Conservation (phyloP, 148 eudicot genomes). For the Diospyros kaki region DNA sequence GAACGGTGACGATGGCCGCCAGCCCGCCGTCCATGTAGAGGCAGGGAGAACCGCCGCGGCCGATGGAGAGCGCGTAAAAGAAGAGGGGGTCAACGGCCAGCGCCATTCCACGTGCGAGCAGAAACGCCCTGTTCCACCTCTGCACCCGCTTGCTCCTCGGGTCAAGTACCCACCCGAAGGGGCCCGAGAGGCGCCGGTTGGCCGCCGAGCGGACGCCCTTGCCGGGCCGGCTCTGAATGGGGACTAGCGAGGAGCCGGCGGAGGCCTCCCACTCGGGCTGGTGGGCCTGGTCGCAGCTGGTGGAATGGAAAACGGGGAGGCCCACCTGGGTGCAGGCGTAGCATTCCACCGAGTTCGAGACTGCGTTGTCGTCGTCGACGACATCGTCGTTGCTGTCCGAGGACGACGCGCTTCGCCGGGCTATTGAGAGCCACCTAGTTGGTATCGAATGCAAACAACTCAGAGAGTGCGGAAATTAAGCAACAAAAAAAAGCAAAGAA, state of each 20-base stretch:
- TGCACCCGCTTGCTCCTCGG: slow-evolving; percentile 70
- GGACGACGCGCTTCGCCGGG: slow-evolving; percentile 17
- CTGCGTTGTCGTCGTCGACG: slow-evolving; percentile 23
- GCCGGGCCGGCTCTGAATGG: slow-evolving; percentile 29
- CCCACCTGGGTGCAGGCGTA: slow-evolving; percentile 92
- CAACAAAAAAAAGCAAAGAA: neutral
- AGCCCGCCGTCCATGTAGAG: slow-evolving; percentile 70
- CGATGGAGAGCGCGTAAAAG: slow-evolving; percentile 75
- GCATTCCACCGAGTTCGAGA: slow-evolving; percentile 48
- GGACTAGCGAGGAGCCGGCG: slow-evolving; percentile 77
- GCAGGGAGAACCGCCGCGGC: slow-evolving; percentile 64
- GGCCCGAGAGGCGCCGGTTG: slow-evolving; percentile 10
- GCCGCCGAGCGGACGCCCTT: neutral
- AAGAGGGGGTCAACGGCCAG: slow-evolving; percentile 86
- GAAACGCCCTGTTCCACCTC: slow-evolving; percentile 60
- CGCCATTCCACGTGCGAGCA: slow-evolving; percentile 74
- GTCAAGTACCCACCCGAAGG: slow-evolving; percentile 47
- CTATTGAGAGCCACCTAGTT: slow-evolving; percentile 33
- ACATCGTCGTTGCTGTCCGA: slow-evolving; percentile 18
- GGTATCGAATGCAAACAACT: too few species aligned
- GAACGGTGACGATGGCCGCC: slow-evolving; percentile 45
- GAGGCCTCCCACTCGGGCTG: slow-evolving; percentile 87
- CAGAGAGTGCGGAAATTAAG: neutral
- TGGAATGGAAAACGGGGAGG: slow-evolving; percentile 86
- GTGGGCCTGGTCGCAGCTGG: slow-evolving; percentile 75